Conservation (phyloP, 805 yeast genomes). For the Suhomyces vadensis region DNA sequence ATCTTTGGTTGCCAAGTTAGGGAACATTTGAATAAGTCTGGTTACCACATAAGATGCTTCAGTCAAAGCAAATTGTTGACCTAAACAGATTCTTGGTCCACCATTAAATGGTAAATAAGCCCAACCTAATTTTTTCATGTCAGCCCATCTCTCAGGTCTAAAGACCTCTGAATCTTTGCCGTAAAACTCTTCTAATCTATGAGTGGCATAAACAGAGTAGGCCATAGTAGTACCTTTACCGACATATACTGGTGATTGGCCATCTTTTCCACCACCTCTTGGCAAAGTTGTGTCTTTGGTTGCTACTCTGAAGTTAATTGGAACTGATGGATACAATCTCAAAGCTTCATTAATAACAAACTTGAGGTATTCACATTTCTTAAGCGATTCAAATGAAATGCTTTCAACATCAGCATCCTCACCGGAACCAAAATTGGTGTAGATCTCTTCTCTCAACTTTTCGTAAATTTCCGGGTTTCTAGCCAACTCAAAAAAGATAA, state of each 20-base stretch:
- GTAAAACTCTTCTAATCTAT: constrained; percentile 32
- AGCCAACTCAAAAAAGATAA: constrained; percentile 25
- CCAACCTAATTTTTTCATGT: constrained; percentile 24
- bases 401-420: constrained; percentile 20
- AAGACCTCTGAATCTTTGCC: constrained; percentile 25
- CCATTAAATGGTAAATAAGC: constrained; percentile 30
- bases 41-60: constrained; percentile 27
- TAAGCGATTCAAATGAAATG: constrained; percentile 25
- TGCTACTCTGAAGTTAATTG: constrained; percentile 27
- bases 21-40: constrained; percentile 26
- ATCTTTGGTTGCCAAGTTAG: constrained; percentile 18
- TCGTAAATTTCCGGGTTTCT: constrained; percentile 23
- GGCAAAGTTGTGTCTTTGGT: constrained; percentile 28
- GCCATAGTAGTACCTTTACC: constrained; percentile 25
- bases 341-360: constrained; percentile 26
- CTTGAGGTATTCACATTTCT: constrained; percentile 29
- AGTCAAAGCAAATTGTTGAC: constrained; percentile 32
- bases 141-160: constrained; percentile 28
- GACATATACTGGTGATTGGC: constrained; percentile 16
- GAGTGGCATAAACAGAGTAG: constrained; percentile 39
- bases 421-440: constrained; percentile 22
- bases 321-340: constrained; percentile 30
- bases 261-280: constrained; percentile 26
- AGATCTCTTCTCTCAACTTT: constrained; percentile 23
- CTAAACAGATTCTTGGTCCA: constrained; percentile 31